Evolutionary conservation across 2,329 filamentous ascomycete genomes (phyloP), one percentile per base, ranked within the genome.

Genomic region (Penicillium sp.): DNA sequence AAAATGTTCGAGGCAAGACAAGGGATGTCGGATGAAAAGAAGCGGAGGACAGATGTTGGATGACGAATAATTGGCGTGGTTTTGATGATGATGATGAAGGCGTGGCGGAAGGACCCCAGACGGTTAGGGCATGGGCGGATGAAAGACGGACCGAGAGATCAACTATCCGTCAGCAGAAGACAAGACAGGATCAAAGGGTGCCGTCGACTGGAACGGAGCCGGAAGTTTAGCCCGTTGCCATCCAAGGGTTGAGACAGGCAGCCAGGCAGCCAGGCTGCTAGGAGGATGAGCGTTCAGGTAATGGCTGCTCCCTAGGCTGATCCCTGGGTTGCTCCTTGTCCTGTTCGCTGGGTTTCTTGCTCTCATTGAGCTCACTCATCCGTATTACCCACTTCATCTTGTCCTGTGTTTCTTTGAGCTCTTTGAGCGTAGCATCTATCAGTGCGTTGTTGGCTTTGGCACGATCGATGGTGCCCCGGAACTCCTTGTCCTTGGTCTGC

Each of bases 341-440:
- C 54, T 76, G 67, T 13, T 65, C 65, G 37, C 69, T 66, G 58
- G 16, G 11, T 25, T 42, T 25, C 33, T 54, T 46, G 11, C 26
- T 37, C 35, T 51, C 19, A 13, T 54, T 38, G 22, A 52, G 26
- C 22, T 54, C 51, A 30, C 37, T 54, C 43, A 82, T 69, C 38
- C 76, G 79, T 54, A 82, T 77, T n/a, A 76, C 76, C 79, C 81
- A 82, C 65, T 74, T 80, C 81, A 83, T 82, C 63, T 78, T 70
- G 3, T 72, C 79, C 57, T 78, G 74, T 1, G 77, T 76, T 59
- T 78, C 73, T 51, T 75, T 76, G 65, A 82, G 68, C 22, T 79
- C 76, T 33, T 71, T 71, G 42, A 82, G 69, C 38, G 74, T 73
- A 7, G 71, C 65, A 22, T 79, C 73, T 26, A 81, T 73, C 25